Conservation (phyloP, 2,329 filamentous ascomycete genomes). For the Chaetomium globosum region DNA sequence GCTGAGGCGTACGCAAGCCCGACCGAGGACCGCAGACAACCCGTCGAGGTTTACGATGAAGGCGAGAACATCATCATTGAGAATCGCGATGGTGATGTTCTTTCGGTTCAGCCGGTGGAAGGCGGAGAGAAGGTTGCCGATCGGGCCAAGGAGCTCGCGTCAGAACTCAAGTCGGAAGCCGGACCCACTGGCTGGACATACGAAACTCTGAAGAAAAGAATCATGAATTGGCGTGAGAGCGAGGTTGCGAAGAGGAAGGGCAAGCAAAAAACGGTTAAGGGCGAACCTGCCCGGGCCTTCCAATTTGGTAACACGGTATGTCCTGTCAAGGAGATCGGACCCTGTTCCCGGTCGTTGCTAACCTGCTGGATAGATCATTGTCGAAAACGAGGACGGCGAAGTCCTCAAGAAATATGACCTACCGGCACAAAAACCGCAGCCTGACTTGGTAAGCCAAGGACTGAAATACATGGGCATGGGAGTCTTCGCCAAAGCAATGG, state of each 20-base stretch:
- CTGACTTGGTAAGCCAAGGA: constrained; percentile 48
- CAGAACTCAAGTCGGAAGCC: constrained; percentile 43
- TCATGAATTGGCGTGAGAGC: constrained; percentile 59
- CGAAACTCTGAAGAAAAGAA: constrained; percentile 52
- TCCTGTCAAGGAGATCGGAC: constrained; percentile 13
- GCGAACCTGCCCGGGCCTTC: constrained; percentile 78
- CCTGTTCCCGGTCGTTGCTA: constrained; percentile 32
- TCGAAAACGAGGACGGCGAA: constrained; percentile 84
- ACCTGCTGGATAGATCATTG: constrained; percentile 63
- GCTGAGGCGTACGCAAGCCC: constrained; percentile 20
- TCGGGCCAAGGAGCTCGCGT: constrained; percentile 38
- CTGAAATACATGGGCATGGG: constrained; percentile 60
- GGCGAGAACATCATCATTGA: constrained; percentile 79
- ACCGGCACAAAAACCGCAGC: constrained; percentile 55
- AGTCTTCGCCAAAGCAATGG: constrained; percentile 47
- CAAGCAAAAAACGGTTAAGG: constrained; percentile 58
- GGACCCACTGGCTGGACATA: constrained; percentile 47
- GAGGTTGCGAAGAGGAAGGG: constrained; percentile 65
- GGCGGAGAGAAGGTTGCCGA: constrained; percentile 30
- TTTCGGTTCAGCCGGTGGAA: constrained; percentile 61
- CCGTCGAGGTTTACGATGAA: constrained; percentile 76
- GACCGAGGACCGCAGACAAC: constrained; percentile 28
- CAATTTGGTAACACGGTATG: constrained; percentile 78
- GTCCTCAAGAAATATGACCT: constrained; percentile 84
- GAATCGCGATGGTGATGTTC: constrained; percentile 82